Evolutionary conservation across 306 rosid genomes (phyloP), one percentile per base, ranked within the genome.

Genomic region (Corylus heterophylla): DNA sequence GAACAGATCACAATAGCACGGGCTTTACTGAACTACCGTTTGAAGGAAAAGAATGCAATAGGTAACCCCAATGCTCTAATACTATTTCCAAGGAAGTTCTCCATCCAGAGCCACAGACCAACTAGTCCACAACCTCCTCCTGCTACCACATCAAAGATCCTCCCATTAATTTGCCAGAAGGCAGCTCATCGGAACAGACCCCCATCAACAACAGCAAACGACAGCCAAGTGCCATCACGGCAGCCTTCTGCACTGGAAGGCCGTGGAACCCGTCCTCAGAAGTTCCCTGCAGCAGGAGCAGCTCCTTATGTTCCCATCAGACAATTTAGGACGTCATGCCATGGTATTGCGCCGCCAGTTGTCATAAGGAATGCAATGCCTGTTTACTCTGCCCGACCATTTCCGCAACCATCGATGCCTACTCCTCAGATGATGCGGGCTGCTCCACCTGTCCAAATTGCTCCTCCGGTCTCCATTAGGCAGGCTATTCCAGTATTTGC

Each of bases 1-100:
- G 99, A 96, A 83, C 99, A 96, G 85, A 93, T 93, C 86, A 93
- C 98, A 2, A 88, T 96, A 85, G 96, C 99, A 5, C 87, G 98
- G 70, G 97, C 99, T 64, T 86, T 96, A 29, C 71, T 87, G 58
- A 90, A 87, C 76, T 96, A 85, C 84, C 97, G 96, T 1, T 67
- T 86, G 82, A 93, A 93, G 89, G 98, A 96, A 84, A 93, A 96
- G 78, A 85, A 89, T 76, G 79, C 90, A 27, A 87, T 85, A 89
- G 78, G 93, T 16, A 90, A 96, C 75, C 86, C 93, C 31, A 87
- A 90, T 81, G 87, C 92, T 52, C 87, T 85, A 7, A 87, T 91
- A 85, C 89, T 91, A 37, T 93, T 96, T 79, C 93, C 92, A 1
- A 93, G 56, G 80, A 93, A 74, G 84, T 91, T 91, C 83, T 92